A percentile compares a stretch with the other conserved stretches of the same genome.
Evolutionary conservation across 768 basidiomycete genomes (phyloP).

Genomic region (Neoboletus subvelutipes): DNA sequence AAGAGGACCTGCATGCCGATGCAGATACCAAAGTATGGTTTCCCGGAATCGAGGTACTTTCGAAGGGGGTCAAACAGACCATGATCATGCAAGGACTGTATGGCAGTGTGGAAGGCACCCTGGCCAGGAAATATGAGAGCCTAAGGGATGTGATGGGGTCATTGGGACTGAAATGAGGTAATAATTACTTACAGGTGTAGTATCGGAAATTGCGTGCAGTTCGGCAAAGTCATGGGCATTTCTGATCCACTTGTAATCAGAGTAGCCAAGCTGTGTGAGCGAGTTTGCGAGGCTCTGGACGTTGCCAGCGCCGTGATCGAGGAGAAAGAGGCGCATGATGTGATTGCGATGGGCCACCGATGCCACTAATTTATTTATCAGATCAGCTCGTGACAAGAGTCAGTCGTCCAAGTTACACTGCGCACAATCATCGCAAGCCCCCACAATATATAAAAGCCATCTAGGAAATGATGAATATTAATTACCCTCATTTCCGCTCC

Average conservation of each 20-base stretch:
- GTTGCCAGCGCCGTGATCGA: conserved; percentile 97
- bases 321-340: conserved; percentile 70
- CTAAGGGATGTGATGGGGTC: conserved; percentile 41
- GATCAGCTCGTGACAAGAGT: neutral
- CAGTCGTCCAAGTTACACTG: neutral
- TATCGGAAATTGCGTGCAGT: conserved; percentile 17
- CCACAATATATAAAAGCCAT: conserved; percentile 10
- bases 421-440: neutral
- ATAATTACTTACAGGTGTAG: conserved; percentile 62
- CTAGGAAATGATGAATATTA: conserved; percentile 14
- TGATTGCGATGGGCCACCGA: neutral
- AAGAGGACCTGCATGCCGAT: conserved; percentile 98
- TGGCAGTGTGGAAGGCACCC: conserved; percentile 88
- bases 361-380: neutral
- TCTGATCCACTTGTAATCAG: conserved; percentile 83
- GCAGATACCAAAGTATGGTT: conserved; percentile 97
- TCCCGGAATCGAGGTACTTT: conserved; percentile 80
- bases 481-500: conserved; percentile 13
- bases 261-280: conserved; percentile 75
- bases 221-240: conserved; percentile 77
- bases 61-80: conserved; percentile 80
- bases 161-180: conserved; percentile 7
- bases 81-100: conserved; percentile 66
- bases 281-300: conserved; percentile 94
- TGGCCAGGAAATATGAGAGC: conserved; percentile 96